Evolutionary conservation across 768 basidiomycete species (phyloP).

Genomic region (Rubroboletus satanas): DNA sequence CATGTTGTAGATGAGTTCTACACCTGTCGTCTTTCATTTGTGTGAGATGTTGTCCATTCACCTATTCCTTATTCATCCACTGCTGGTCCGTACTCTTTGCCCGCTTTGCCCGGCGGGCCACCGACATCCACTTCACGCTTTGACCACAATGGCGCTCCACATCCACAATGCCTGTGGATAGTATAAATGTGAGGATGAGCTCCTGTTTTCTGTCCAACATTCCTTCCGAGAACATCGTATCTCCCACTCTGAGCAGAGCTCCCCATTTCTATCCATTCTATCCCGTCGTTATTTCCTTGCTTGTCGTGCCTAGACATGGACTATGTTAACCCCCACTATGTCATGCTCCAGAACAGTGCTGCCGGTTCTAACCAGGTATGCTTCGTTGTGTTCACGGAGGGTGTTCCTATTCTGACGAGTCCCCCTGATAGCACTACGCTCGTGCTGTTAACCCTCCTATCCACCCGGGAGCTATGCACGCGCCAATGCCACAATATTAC

Average conservation of each 20-base stretch:
- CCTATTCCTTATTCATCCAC: no score
- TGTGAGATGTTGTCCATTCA: background rate
- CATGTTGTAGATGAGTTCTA: slow-evolving; percentile 1
- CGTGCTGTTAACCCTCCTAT: slow-evolving; percentile 10
- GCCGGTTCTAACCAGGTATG: slow-evolving; percentile 6
- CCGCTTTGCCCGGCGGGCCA: background rate
- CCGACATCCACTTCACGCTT: slow-evolving; percentile 4
- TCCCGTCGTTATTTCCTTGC: background rate
- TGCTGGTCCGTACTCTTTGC: background rate
- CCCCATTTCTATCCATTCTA: background rate
- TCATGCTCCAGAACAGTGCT: background rate
- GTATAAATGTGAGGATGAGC: slow-evolving; percentile 9
- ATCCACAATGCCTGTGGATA: background rate
- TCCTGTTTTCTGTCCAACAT: background rate
- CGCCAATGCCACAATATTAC: slow-evolving; percentile 19
- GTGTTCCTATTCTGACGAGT: background rate
- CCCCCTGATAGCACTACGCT: slow-evolving; percentile 12
- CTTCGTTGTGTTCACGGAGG: background rate
- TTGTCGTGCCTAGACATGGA: background rate
- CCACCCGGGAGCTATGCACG: slow-evolving; percentile 15
- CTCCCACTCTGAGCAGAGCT: background rate
- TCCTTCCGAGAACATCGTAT: background rate
- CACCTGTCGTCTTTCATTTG: slow-evolving; percentile 7
- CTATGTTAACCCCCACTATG: background rate
- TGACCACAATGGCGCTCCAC: slow-evolving; percentile 10